Evolutionary conservation across 129 eudicot genomes (phyloP).

Genomic region (Cynara cardunculus): DNA sequence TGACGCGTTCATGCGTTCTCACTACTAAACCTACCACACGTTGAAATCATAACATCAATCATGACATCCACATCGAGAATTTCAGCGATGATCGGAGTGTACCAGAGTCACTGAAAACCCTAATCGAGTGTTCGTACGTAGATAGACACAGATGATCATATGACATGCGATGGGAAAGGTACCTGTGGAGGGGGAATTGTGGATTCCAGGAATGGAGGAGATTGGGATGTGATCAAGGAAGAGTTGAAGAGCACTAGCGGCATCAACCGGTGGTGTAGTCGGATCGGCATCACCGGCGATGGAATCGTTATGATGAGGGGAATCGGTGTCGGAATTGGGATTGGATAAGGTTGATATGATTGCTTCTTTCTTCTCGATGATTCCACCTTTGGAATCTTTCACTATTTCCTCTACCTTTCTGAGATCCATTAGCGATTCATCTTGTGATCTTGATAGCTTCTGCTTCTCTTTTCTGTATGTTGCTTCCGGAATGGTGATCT

Average conservation of each 20-base stretch:
- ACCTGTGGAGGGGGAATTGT: conserved; percentile 35
- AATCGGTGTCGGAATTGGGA: background rate
- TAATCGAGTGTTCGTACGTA: background rate
- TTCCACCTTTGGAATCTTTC: conserved; percentile 33
- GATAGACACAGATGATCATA: background rate
- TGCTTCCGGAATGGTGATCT: background rate
- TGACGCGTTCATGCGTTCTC: conserved; percentile 34
- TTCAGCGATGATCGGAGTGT: background rate
- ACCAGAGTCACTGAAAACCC: background rate
- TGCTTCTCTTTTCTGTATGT: background rate
- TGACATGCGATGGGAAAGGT: background rate
- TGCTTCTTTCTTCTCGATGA: conserved; percentile 31
- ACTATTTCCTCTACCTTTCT: conserved; percentile 36
- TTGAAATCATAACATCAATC: background rate
- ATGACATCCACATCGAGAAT: background rate
- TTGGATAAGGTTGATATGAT: conserved; percentile 14
- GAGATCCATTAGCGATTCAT: conserved; percentile 25
- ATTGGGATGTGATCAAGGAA: conserved; percentile 42
- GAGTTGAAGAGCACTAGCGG: conserved; percentile 40
- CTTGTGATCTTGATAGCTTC: background rate
- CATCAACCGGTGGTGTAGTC: conserved; percentile 19
- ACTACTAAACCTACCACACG: conserved; percentile 31
- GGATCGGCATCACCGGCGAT: background rate
- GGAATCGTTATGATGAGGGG: background rate
- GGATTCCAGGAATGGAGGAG: conserved; percentile 46